Percentiles rank a stretch among this genome's conserved stretches.
Evolutionary conservation across 495 filamentous ascomycete species (phyloP).

Genomic region (Penicillium coprophilum): DNA sequence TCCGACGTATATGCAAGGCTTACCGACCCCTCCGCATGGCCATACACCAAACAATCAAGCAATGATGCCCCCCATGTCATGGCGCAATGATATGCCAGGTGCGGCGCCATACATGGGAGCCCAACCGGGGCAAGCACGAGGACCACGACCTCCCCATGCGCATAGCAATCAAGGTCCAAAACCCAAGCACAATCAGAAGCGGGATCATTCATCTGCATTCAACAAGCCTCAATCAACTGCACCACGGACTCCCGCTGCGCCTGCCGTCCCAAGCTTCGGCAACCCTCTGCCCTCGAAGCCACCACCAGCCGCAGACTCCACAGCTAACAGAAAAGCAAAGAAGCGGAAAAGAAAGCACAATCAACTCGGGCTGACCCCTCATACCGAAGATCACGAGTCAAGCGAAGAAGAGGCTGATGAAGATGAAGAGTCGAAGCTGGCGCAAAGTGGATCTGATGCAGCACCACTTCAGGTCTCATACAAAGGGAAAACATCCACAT

Average conservation of each 20-base stretch:
- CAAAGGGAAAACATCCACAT: slow-evolving; percentile 40
- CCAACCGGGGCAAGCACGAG: slow-evolving; percentile 32
- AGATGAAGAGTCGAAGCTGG: slow-evolving; percentile 62
- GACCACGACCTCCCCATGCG: slow-evolving; percentile 46
- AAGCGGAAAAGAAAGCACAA: slow-evolving; percentile 81
- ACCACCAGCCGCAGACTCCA: slow-evolving; percentile 43
- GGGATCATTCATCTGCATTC: slow-evolving; percentile 45
- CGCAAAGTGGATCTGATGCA: slow-evolving; percentile 26
- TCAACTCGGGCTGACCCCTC: slow-evolving; percentile 76
- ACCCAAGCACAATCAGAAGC: slow-evolving; percentile 38
- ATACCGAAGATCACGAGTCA: slow-evolving; percentile 67
- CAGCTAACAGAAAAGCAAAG: slow-evolving; percentile 46
- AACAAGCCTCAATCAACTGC: slow-evolving; percentile 39
- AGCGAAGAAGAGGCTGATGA: slow-evolving; percentile 59
- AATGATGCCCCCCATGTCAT: slow-evolving; percentile 58
- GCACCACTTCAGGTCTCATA: slow-evolving; percentile 46
- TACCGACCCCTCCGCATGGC: slow-evolving; percentile 27
- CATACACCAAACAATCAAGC: slow-evolving; percentile 40
- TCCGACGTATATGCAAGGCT: slow-evolving; percentile 27
- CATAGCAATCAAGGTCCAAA: slow-evolving; percentile 42
- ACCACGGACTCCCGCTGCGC: slow-evolving; percentile 50
- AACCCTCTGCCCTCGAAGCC: slow-evolving; percentile 61
- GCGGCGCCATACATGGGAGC: slow-evolving; percentile 23
- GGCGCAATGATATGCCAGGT: slow-evolving; percentile 52
- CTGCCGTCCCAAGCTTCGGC: slow-evolving; percentile 62